Base-by-base conservation (phyloP, 257 asterid species). In the Jacaranda mimosifolia region DNA sequence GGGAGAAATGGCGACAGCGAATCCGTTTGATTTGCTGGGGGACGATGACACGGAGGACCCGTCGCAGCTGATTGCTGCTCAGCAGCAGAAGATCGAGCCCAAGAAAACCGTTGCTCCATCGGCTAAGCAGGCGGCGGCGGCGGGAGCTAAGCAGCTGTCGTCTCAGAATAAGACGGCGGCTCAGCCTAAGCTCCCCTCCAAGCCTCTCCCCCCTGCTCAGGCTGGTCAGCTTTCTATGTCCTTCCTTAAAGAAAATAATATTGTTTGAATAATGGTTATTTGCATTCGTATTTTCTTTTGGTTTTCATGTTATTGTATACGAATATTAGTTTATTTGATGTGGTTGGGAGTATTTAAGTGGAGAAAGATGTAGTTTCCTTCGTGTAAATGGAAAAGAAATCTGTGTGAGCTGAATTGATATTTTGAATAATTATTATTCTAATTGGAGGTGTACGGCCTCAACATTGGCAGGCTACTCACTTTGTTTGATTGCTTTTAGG, bases 11-110 rank as follows among this genome's bases (percentile, higher is more conserved):
- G 94, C 97, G 86, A 87, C 96, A 19, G 40, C 63, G 79, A 94
- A 94, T 81, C 98, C 97, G 10, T 94, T 94, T 81, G 98, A 91
- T 88, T 88, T 94, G 90, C 89, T 94, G 62, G 96, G 87, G 13
- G 97, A 87, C 70, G 96, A 86, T 79, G 97, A 87, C 36, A 13
- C 84, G 42, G 97, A 89, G 79, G 96, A 90, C 79, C 92, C 93
- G 5, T 81, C 87, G 45, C 86, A 74, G 81, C 85, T 87, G 73
- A 63, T 90, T 63, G 93, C 96, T 83, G 88, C 89, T 75, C 90
- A 85, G 66, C 86, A 75, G 87, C 89, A 69, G 63, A 89, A 87
- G 88, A 42, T 67, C 78, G 91, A 84, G 71, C 72, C 90, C 2
- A 88, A 88, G 91, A 93, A 89, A 81, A 18, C 79, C 42, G 82